phyloP scores from a whole-genome alignment of 2,329 filamentous ascomycete species.

The Magnaporthiopsis poae region DNA sequence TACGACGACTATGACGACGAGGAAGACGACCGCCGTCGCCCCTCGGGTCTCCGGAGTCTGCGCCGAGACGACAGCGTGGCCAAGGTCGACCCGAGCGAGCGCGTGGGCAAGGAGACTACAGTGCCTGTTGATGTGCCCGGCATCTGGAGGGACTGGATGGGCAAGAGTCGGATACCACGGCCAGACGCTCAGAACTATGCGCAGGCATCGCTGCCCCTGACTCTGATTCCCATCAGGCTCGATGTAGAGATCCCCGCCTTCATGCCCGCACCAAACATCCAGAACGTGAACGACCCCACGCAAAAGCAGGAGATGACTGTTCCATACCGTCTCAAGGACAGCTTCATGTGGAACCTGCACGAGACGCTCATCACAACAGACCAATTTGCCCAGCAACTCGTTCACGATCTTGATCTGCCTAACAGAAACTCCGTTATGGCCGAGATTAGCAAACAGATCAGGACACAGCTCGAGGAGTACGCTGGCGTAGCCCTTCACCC shows the following conservation, averaged over 20 bases:
- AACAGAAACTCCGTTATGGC: constrained; percentile 58
- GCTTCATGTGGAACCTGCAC: constrained; percentile 96
- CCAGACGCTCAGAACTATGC: constrained; percentile 52
- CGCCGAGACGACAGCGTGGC: constrained; percentile 62
- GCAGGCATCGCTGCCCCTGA: constrained; percentile 70
- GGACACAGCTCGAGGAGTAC: constrained; percentile 90
- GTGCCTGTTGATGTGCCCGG: constrained; percentile 76
- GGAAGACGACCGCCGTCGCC: constrained; percentile 67
- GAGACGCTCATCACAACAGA: constrained; percentile 90
- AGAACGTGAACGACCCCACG: constrained; percentile 58
- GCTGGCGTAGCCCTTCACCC: constrained; percentile 89
- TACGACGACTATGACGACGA: constrained; percentile 71
- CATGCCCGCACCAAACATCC: constrained; percentile 54
- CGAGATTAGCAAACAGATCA: constrained; percentile 87
- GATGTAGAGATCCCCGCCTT: constrained; percentile 83
- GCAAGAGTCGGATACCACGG: constrained; percentile 50
- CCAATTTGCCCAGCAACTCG: constrained; percentile 82
- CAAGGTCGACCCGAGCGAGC: constrained; percentile 58
- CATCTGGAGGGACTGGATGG: constrained; percentile 93
- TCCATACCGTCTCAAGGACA: constrained; percentile 80
- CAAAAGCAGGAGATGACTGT: constrained; percentile 68
- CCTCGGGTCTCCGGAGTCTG: constrained; percentile 74
- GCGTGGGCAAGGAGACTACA: constrained; percentile 71
- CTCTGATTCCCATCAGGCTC: constrained; percentile 89
- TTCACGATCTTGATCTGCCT: constrained; percentile 87